These are phyloP conservation scores for Metschnikowia picachoensis DNA, from an alignment of 805 yeast genomes.

Conservation along the genomic window DNA sequence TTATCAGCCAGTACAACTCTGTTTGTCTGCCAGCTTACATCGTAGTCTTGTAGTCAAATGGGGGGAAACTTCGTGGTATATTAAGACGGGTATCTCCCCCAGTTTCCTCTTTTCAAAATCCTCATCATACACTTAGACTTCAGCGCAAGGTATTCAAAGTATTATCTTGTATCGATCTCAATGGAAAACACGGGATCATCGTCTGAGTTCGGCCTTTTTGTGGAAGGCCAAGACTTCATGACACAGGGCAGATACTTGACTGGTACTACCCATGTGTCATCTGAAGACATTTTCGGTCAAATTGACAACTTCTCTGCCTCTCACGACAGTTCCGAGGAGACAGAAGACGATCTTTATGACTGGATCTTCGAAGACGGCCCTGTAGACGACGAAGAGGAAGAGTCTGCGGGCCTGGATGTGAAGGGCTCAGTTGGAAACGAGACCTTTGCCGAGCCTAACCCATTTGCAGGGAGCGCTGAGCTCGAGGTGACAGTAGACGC, in stretches of 20 bases:
- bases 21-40: no score
- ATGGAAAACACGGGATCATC: background rate
- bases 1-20: no score
- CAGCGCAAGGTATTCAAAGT: background rate
- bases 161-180: background rate
- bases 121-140: background rate
- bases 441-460: background rate
- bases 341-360: background rate
- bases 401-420: no score
- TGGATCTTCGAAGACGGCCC: background rate
- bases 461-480: no score
- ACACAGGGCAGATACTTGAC: background rate
- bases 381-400: background rate
- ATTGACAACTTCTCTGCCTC: background rate
- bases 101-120: background rate
- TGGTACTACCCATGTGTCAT: background rate
- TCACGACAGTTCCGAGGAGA: background rate
- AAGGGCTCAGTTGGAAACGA: background rate
- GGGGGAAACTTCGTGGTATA: no score
- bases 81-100: background rate
- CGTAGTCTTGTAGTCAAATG: no score
- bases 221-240: background rate
- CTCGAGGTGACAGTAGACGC: background rate
- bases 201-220: background rate
- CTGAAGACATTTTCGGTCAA: background rate